Evolutionary conservation across 257 asterid species (phyloP).

Genomic region (Cynanchum wilfordii): DNA sequence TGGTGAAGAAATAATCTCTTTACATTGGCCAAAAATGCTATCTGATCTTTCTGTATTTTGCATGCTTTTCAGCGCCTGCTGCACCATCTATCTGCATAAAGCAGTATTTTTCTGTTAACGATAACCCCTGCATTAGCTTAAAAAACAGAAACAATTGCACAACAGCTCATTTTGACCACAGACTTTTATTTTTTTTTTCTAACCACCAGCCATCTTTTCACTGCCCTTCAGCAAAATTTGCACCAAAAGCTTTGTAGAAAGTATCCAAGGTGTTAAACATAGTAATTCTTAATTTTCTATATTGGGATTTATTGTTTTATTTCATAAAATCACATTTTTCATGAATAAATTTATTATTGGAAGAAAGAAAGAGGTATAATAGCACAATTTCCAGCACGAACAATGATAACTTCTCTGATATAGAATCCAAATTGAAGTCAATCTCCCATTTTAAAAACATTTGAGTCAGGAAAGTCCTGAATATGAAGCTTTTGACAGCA

Average conservation of each 20-base stretch:
- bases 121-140: background rate
- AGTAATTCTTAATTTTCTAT: background rate
- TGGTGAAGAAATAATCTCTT: background rate
- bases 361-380: background rate
- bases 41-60: constrained; percentile 3
- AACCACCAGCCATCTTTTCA: background rate
- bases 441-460: background rate
- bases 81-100: constrained; percentile 21
- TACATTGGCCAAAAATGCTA: background rate
- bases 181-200: background rate
- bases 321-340: background rate
- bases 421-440: background rate
- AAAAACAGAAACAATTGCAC: background rate
- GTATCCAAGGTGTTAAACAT: background rate
- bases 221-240: background rate
- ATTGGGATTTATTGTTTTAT: background rate
- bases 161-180: background rate
- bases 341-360: background rate
- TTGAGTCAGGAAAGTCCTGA: background rate
- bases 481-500: background rate
- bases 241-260: background rate
- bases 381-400: background rate
- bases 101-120: background rate
- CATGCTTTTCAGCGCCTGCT: constrained; percentile 6
- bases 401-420: background rate